Evolutionary conservation across 2,329 filamentous ascomycete species (phyloP).

Genomic region (Catunica adiposa): DNA sequence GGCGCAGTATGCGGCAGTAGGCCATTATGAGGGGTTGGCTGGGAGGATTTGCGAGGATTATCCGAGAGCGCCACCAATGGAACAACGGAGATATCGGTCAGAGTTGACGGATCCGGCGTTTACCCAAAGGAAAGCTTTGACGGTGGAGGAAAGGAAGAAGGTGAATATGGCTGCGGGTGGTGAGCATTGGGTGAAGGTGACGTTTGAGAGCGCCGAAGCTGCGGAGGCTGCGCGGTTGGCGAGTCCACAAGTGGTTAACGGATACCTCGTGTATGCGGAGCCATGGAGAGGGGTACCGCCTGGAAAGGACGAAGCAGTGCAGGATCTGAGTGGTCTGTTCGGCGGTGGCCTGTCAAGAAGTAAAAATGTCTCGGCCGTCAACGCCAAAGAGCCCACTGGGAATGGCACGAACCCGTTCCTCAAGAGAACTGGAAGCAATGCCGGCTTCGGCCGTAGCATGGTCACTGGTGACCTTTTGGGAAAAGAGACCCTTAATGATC

Average conservation of each 20-base stretch:
- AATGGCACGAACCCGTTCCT: conserved; percentile 6
- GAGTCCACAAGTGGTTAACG: conserved; percentile 56
- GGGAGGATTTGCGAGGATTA: conserved; percentile 89
- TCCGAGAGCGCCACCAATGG: conserved; percentile 61
- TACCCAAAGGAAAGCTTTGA: conserved; percentile 47
- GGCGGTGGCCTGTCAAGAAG: conserved; percentile 1
- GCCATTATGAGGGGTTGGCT: conserved; percentile 74
- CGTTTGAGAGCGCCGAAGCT: conserved; percentile 57
- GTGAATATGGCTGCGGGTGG: conserved; percentile 72
- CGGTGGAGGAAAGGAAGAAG: conserved; percentile 55
- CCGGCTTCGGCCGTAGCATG: conserved; percentile 3
- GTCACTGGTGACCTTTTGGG: background rate
- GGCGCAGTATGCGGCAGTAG: conserved; percentile 71
- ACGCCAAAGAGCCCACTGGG: background rate
- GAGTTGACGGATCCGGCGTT: conserved; percentile 58
- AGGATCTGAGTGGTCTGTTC: conserved; percentile 25
- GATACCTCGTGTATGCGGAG: conserved; percentile 55
- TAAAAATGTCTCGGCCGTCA: conserved; percentile 1
- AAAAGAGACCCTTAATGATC: background rate
- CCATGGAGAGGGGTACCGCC: conserved; percentile 50
- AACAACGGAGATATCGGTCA: conserved; percentile 53
- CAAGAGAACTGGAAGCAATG: conserved; percentile 1
- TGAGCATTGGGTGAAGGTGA: conserved; percentile 81
- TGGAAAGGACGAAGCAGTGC: conserved; percentile 44
- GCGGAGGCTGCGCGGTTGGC: conserved; percentile 52